Conservation (phyloP, 176 grass and related monocot genomes). For the Pontederia paniculata region DNA sequence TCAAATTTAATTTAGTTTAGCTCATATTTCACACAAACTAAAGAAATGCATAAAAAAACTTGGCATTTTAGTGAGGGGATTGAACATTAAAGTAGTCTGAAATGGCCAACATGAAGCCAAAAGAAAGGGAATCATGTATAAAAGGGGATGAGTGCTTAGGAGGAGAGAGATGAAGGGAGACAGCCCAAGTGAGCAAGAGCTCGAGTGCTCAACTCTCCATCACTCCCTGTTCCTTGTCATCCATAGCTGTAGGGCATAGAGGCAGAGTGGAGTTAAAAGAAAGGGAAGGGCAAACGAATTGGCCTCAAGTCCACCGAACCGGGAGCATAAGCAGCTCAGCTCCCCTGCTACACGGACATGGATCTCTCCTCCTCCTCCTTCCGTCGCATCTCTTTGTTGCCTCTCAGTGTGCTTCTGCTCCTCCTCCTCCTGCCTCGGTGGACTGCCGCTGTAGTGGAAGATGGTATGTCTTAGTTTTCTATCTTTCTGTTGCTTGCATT, state of each 20-base stretch:
- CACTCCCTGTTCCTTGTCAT: no score
- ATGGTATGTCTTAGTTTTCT: constrained; percentile 37
- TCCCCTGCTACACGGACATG: background rate
- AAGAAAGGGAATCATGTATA: constrained; percentile 68
- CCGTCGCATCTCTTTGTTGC: constrained; percentile 3
- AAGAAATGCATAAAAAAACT: no score
- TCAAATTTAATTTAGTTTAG: no score
- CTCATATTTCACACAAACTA: no score
- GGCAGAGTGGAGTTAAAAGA: no score
- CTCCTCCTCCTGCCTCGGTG: constrained; percentile 20
- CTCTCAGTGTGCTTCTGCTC: constrained; percentile 21
- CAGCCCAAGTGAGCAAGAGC: no score
- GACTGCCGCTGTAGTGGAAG: constrained; percentile 48
- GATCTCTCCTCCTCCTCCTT: background rate
- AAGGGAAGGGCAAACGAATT: background rate
- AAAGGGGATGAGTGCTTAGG: constrained; percentile 26
- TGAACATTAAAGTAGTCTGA: constrained; percentile 9
- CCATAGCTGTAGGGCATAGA: no score
- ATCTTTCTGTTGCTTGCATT: background rate
- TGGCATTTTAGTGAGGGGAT: no score
- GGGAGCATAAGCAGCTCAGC: no score
- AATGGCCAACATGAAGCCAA: constrained; percentile 50
- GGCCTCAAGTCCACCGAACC: background rate
- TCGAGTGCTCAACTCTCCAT: no score
- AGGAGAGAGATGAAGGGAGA: no score